phyloP scores from a whole-genome alignment of 306 rosid genomes.

The Delonix regia region DNA sequence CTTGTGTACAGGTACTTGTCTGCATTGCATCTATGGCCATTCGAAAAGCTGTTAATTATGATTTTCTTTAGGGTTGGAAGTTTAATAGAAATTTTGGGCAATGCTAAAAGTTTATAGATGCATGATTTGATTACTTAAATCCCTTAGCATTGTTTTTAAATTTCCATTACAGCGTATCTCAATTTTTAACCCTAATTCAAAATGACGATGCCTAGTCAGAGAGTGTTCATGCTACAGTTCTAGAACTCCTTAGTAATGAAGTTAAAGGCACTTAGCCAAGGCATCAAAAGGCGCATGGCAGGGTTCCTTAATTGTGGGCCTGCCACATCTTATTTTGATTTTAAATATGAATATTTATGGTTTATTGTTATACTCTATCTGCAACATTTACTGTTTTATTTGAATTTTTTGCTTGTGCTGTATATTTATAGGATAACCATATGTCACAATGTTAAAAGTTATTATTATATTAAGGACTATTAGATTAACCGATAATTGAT shows the following conservation, averaged over 20 bases:
- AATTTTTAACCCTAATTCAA: neutral
- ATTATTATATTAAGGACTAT: too few relatives aligned
- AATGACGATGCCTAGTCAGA: neutral
- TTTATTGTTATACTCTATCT: neutral
- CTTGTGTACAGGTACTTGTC: neutral
- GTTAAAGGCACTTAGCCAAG: neutral
- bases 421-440: neutral
- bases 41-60: neutral
- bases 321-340: neutral
- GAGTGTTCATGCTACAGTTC: conserved; percentile 18
- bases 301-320: neutral
- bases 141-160: neutral
- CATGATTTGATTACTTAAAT: conserved; percentile 28
- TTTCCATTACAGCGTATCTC: neutral
- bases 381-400: neutral
- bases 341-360: neutral
- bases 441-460: neutral
- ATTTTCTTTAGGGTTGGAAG: neutral
- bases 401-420: neutral
- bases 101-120: conserved; percentile 26
- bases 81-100: conserved; percentile 10
- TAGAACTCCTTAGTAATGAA: neutral
- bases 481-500: too few relatives aligned
- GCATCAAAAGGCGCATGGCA: neutral
- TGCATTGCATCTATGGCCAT: neutral